Percentiles rank a stretch among this genome's conserved stretches.
Conservation (phyloP, 257 asterid genomes). For the Solanum chilense region DNA sequence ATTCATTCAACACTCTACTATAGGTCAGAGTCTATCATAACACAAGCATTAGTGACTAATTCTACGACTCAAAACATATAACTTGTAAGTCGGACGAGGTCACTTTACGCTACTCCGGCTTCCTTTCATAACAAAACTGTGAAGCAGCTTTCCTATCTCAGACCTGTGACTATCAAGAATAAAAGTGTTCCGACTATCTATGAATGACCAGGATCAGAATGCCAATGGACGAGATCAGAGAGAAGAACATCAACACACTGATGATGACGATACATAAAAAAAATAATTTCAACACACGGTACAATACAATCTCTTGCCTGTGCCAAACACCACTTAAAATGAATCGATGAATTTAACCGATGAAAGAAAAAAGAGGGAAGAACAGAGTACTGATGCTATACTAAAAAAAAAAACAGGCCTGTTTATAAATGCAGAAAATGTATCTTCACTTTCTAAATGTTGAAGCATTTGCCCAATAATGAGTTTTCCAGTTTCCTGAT, state of each 20-base stretch:
- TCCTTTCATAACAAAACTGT: background rate
- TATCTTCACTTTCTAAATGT: conserved; percentile 11
- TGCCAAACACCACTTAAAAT: background rate
- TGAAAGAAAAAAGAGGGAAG: background rate
- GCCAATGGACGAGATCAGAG: background rate
- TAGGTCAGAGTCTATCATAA: background rate
- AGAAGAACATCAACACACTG: background rate
- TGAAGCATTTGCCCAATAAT: background rate
- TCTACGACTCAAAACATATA: background rate
- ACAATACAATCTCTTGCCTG: background rate
- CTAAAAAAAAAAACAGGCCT: background rate
- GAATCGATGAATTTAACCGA: background rate
- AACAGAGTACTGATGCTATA: background rate
- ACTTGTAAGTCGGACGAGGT: background rate
- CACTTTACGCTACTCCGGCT: background rate
- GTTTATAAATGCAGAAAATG: background rate
- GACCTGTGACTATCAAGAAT: background rate
- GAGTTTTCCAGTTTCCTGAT: background rate
- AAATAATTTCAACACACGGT: background rate
- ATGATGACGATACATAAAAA: background rate
- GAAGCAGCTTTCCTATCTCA: background rate
- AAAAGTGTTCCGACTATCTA: background rate
- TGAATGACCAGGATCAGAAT: background rate
- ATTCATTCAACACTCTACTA: background rate
- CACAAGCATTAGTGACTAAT: background rate